Evolutionary conservation across 495 filamentous ascomycete species (phyloP), one percentile per base, ranked within the genome.

Genomic region (Penicillium robsamsonii): DNA sequence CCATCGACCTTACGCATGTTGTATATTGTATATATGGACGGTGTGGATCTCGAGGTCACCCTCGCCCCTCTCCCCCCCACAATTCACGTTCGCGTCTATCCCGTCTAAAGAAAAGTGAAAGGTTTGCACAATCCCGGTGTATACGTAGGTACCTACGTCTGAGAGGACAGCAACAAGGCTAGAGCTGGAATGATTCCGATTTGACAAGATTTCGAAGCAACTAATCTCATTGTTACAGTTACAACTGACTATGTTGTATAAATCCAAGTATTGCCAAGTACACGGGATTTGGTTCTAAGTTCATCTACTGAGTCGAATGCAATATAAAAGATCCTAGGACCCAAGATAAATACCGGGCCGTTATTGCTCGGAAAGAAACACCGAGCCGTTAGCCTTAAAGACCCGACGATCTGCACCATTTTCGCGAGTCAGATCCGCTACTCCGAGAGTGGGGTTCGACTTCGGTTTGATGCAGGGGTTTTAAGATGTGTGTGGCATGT

Each of bases 381-480:
- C 24, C 33, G 29, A 17, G 22, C 29, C 46, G 27, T 37, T 42
- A 50, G 15, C 30, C 33, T 25, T 15, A 17, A 11, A 3, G 50
- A 11, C 24, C 24, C 46, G 60, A 46, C 49, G 57, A 63, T 63
- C 60, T 46, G 22, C 27, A 45, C 44, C 53, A 31, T 20, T 29
- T 57, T 38, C 4, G 38, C n/a, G 18, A 44, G 17, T 46, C 38
- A 8, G 22, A 22, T 22, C 22, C 22, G 22, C 22, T 22, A 20
- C 44, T 29, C 41, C 56, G 38, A 51, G 8, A 31, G 59, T 47
- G 45, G 60, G 44, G 51, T 30, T 42, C 17, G 41, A 29, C 15
- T 38, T 29, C 15, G 7, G 27, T 35, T 50, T 51, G 24, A 60
- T 57, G 61, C 53, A 60, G 53, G 53, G 57, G 27, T 40, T 51